These are phyloP conservation scores for Elaeis guineensis DNA, from an alignment of 176 grass and related monocot species.

Conservation along the genomic window DNA sequence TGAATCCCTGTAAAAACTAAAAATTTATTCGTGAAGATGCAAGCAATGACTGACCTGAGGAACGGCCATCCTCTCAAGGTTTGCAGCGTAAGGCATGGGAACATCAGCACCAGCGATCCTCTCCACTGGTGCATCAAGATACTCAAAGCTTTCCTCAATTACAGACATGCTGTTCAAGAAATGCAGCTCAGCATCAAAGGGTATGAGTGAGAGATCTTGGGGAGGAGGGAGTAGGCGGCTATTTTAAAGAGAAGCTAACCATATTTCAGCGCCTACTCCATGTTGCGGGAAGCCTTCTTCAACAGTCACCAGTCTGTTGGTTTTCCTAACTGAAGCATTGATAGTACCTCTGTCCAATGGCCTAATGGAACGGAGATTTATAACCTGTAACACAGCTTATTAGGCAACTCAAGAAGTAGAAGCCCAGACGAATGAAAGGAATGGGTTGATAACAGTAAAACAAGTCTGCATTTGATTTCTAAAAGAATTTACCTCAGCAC, in stretches of 20 bases:
- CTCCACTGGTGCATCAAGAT: slow-evolving; percentile 87
- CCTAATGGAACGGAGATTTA: slow-evolving; percentile 88
- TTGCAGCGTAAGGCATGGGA: slow-evolving; percentile 87
- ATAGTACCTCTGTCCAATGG: slow-evolving; percentile 83
- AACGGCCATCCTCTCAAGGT: slow-evolving; percentile 90
- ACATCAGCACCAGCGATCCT: slow-evolving; percentile 91
- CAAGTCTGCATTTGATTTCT: background rate
- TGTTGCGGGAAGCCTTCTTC: slow-evolving; percentile 97
- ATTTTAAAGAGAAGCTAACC: slow-evolving; percentile 29
- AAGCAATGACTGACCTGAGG: slow-evolving; percentile 52
- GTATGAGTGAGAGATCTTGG: too few relatives aligned
- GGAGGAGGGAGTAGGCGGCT: background rate
- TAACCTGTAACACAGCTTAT: slow-evolving; percentile 44
- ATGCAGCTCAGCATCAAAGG: background rate
- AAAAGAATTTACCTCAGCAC: slow-evolving; percentile 65
- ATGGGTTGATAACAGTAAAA: too few relatives aligned
- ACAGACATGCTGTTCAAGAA: slow-evolving; percentile 64
- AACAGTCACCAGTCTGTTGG: slow-evolving; percentile 71
- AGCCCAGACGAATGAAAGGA: too few relatives aligned
- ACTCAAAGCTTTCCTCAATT: slow-evolving; percentile 81
- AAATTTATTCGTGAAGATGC: background rate
- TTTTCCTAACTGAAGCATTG: slow-evolving; percentile 92
- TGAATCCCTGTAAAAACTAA: too few relatives aligned
- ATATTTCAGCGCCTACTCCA: slow-evolving; percentile 89
- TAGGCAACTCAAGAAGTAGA: background rate